Evolutionary conservation across 2,329 filamentous ascomycete genomes (phyloP).

Genomic region (Calonectria pseudoturangicola): DNA sequence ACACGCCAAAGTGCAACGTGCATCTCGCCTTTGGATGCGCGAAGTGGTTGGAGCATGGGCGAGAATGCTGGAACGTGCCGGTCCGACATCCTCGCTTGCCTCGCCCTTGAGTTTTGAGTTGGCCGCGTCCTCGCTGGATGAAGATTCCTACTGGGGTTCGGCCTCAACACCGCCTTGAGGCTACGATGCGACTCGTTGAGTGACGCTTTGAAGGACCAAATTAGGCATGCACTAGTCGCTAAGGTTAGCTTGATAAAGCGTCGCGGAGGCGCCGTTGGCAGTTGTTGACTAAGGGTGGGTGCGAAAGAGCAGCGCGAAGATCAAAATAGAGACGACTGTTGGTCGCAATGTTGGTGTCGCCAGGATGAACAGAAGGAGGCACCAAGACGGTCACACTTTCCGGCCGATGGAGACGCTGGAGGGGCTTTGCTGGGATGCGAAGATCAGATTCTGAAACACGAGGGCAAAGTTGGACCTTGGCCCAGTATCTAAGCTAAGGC

Average conservation of each 20-base stretch:
- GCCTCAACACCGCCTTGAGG: slow-evolving; percentile 44
- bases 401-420: slow-evolving; percentile 21
- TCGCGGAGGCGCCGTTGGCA: slow-evolving; percentile 23
- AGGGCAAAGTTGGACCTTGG: slow-evolving; percentile 20
- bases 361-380: slow-evolving; percentile 5
- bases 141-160: slow-evolving; percentile 39
- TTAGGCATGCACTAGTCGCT: slow-evolving; percentile 30
- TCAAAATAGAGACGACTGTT: slow-evolving; percentile 33
- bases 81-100: slow-evolving; percentile 40
- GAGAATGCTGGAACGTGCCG: slow-evolving; percentile 26
- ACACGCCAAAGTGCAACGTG: slow-evolving; percentile 41
- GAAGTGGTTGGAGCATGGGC: slow-evolving; percentile 28
- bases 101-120: slow-evolving; percentile 14
- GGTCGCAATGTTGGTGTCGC: slow-evolving; percentile 21
- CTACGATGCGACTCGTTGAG: slow-evolving; percentile 48
- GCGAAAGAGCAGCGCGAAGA: slow-evolving; percentile 16
- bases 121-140: slow-evolving; percentile 1
- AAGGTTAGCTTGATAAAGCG: slow-evolving; percentile 13
- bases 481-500: slow-evolving; percentile 21
- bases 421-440: slow-evolving; percentile 10
- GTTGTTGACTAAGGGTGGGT: slow-evolving; percentile 8
- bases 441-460: slow-evolving; percentile 36
- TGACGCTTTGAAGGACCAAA: slow-evolving; percentile 22
- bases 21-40: slow-evolving; percentile 14
- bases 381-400: slow-evolving; percentile 17